Base-by-base conservation (phyloP, 306 rosid genomes). In the Cicer bijugum region DNA sequence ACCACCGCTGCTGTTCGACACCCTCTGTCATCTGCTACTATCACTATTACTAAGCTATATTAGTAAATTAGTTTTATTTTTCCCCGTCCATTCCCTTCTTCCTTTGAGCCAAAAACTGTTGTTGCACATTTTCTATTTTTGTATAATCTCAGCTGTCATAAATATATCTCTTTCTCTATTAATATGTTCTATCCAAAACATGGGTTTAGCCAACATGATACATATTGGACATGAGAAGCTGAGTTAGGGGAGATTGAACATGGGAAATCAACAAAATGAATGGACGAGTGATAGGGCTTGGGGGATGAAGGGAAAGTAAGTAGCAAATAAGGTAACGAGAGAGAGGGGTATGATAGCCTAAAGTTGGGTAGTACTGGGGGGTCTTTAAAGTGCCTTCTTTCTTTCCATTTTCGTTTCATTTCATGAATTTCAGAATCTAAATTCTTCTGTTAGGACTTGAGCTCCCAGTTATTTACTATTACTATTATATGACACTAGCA, bases 381-480 rank as follows among this genome's bases (percentile, higher is more conserved):
- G 11, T 45, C 12, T 19, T 48, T 48, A n/a, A 12, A n/a, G 40
- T 50, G 71, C 20, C 71, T 65, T 44, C 7, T 8, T 23, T 12
- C 28, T 63, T 23, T 67, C 70, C 6, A 5, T 42, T 64, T 64
- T 64, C 10, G 16, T 42, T 42, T 19, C 52, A 42, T 15, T 63
- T 46, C 8, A 42, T 15, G 2, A 9, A 7, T 16, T 64, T 64
- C 14, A 57, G 39, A 57, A 23, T 42, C 70, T 58, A 58, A 5
- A 40, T 64, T 16, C 6, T 58, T 19, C 14, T 37, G 8, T 8
- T 39, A 63, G 69, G 69, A 63, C 12, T 14, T 40, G 33, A 40
- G 50, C 69, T 63, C 6, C 50, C 50, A 40, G 69, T 6, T 60
- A 60, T 60, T 12, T 35, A 43, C 19, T 59, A 39, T 14, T 63